Base-by-base conservation (phyloP, 2,329 filamentous ascomycete genomes). In the Botrytis galanthina region DNA sequence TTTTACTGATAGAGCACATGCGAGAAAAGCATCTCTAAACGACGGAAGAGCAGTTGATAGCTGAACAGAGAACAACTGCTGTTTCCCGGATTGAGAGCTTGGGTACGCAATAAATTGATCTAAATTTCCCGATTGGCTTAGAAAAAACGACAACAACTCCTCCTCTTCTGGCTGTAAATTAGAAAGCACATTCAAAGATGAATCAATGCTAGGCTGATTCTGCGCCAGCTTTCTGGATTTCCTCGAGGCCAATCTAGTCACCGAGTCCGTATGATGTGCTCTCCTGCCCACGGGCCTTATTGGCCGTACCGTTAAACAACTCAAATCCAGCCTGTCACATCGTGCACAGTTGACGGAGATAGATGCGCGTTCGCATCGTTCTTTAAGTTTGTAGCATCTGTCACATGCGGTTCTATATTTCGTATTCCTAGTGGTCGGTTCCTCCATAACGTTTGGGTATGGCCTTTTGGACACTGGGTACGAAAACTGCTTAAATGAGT, bases 1-100 rank as follows among this genome's bases (percentile, higher is more conserved):
- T 73, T 77, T 78, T 5, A 79, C 42, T 26, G 77, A 72, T 48
- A 63, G 67, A 61, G 78, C 79, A 78, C 72, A 80, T 44, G 78
- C 79, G 32, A 80, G 77, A 68, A 75, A 78, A 12, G 78, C 78
- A 76, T 80, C 76, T 62, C 78, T 80, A 57, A 80, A 75, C 29
- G n/a, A 46, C 46, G 62, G 62, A 5, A 64, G 42, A n/a, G 62
- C n/a, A 39, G 26, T n/a, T 14, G 62, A 46, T 16, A 64, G 35
- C 62, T 46, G 39, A 39, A 29, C 42, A 22, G 62, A 46, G 1
- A 64, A 46, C 3, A 64, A 32, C 8, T 32, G 39, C 42, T 46
- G 62, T 20, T 46, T 29, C n/a, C 18, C 62, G 20, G 39, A 37
- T 32, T 32, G 39, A 32, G 39, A 46, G 42, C 39, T 64, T 8